Evolutionary conservation across 2,329 filamentous ascomycete genomes (phyloP).

Genomic region (Escovopsis sp.): DNA sequence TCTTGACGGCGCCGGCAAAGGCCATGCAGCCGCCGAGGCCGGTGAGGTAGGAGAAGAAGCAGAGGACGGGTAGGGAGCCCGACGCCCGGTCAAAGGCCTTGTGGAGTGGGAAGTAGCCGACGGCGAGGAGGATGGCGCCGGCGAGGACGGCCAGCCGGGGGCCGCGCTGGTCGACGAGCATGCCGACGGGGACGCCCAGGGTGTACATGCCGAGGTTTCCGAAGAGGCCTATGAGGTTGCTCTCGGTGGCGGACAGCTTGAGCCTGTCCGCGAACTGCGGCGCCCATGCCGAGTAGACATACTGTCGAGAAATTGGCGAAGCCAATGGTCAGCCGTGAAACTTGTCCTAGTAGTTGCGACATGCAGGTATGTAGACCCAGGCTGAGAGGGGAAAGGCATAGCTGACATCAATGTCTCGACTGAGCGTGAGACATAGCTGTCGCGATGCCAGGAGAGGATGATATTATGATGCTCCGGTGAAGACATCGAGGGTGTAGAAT

Average conservation of each 20-base stretch:
- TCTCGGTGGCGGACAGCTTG: slow-evolving; percentile 79
- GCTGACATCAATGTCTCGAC: too few species aligned
- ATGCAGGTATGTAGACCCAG: not conserved
- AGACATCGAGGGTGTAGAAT: not conserved
- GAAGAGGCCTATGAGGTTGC: slow-evolving; percentile 75
- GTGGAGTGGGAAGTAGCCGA: slow-evolving; percentile 79
- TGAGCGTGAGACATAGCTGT: too few species aligned
- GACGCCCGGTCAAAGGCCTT: slow-evolving; percentile 57
- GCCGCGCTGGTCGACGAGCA: slow-evolving; percentile 72
- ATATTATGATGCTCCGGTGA: not conserved
- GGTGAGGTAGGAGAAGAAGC: slow-evolving; percentile 72
- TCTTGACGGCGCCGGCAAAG: slow-evolving; percentile 80
- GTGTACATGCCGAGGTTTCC: slow-evolving; percentile 93
- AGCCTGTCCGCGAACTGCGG: slow-evolving; percentile 85
- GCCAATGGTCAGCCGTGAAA: slow-evolving; percentile 1
- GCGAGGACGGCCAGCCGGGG: slow-evolving; percentile 65
- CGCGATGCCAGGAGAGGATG: too few species aligned
- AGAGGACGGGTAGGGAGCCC: slow-evolving; percentile 48
- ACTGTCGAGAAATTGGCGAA: slow-evolving; percentile 35
- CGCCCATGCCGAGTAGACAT: slow-evolving; percentile 96
- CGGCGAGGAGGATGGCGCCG: slow-evolving; percentile 56
- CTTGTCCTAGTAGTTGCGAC: not conserved
- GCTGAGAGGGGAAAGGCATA: too few species aligned
- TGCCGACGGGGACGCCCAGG: slow-evolving; percentile 74
- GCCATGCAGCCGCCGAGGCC: slow-evolving; percentile 82